phyloP scores from a whole-genome alignment of 495 filamentous ascomycete species.

The Friedmanniomyces endolithicus region DNA sequence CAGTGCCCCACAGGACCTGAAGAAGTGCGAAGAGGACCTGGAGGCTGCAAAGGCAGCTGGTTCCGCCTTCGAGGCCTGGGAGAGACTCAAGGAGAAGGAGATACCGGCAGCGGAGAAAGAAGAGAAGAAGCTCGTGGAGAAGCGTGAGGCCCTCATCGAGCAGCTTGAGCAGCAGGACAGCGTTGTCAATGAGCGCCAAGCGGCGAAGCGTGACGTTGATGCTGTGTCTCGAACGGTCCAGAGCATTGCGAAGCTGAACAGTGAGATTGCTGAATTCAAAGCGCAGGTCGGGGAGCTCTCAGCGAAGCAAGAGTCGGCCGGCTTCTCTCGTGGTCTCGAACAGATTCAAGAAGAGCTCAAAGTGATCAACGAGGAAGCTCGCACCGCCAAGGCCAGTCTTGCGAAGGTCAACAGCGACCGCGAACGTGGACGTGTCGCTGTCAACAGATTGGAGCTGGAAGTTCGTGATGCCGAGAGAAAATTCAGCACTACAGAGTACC shows the following conservation, averaged over 20 bases:
- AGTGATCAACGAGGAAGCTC: constrained; percentile 51
- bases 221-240: constrained; percentile 59
- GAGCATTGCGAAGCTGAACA: constrained; percentile 58
- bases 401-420: constrained; percentile 52
- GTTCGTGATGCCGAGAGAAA: constrained; percentile 55
- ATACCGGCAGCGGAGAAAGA: constrained; percentile 57
- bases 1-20: constrained; percentile 32
- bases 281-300: constrained; percentile 57
- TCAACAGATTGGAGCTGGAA: constrained; percentile 59
- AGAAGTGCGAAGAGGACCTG: constrained; percentile 44
- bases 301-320: constrained; percentile 55
- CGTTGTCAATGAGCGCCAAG: constrained; percentile 48
- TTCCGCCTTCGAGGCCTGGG: constrained; percentile 59
- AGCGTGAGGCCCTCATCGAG: constrained; percentile 48
- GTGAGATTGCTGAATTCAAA: constrained; percentile 56
- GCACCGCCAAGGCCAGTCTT: constrained; percentile 48
- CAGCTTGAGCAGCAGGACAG: constrained; percentile 64
- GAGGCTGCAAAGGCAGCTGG: constrained; percentile 45
- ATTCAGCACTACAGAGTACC: constrained; percentile 53
- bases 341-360: constrained; percentile 71
- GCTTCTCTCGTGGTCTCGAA: constrained; percentile 54
- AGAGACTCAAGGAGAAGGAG: constrained; percentile 53
- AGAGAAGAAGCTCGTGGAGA: constrained; percentile 38
- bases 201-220: constrained; percentile 62
- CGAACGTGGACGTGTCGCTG: constrained; percentile 54